These are phyloP conservation scores for Paraglomus occultum DNA, from an alignment of 192 early-diverging fungal species.

Conservation along the genomic window DNA sequence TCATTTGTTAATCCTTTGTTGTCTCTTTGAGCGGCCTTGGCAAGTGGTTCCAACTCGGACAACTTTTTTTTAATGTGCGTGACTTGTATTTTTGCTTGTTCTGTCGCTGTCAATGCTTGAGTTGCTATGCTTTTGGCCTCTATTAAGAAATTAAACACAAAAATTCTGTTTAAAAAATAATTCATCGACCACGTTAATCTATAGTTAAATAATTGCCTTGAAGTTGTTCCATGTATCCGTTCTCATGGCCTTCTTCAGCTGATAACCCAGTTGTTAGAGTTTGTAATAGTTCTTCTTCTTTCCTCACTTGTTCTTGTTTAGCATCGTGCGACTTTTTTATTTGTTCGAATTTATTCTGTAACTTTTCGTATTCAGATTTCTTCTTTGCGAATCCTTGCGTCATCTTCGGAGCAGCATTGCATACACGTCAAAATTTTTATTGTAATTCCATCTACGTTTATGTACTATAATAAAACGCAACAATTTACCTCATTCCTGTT, in stretches of 20 bases:
- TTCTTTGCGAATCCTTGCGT: slow-evolving; percentile 46
- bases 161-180: slow-evolving; percentile 29
- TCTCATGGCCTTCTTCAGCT: slow-evolving; percentile 87
- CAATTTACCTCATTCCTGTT: slow-evolving; percentile 45
- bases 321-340: slow-evolving; percentile 52
- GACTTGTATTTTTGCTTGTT: slow-evolving; percentile 83
- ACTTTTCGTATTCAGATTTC: slow-evolving; percentile 32
- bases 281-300: slow-evolving; percentile 82
- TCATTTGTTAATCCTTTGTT: slow-evolving; percentile 58
- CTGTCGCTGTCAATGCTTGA: slow-evolving; percentile 62
- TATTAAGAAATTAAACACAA: slow-evolving; percentile 27
- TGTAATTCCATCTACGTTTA: not conserved
- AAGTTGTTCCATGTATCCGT: slow-evolving; percentile 96
- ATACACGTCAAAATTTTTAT: not conserved
- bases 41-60: slow-evolving; percentile 64
- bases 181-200: not conserved
- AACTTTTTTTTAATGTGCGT: slow-evolving; percentile 72
- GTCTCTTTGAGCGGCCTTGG: slow-evolving; percentile 62
- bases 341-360: slow-evolving; percentile 48
- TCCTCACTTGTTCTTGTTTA: slow-evolving; percentile 56
- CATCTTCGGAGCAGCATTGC: slow-evolving; percentile 36
- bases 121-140: slow-evolving; percentile 64
- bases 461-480: not conserved
- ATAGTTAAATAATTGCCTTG: slow-evolving; percentile 46
- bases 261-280: slow-evolving; percentile 93